Evolutionary conservation across 768 basidiomycete species (phyloP).

Genomic region (Lactarius tabidus): DNA sequence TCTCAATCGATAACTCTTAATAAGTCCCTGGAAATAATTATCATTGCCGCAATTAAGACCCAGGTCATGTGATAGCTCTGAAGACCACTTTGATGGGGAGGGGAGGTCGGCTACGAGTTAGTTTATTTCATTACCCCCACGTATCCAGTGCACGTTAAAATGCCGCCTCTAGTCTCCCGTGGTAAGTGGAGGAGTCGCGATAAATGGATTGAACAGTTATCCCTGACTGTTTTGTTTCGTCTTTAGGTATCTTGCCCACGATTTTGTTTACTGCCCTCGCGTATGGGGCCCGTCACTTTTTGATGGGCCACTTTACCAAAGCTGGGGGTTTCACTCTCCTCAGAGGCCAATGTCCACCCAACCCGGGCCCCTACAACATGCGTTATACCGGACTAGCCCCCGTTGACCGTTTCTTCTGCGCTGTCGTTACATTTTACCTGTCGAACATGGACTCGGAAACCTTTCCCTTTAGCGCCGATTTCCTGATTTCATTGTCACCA

Average conservation of each 20-base stretch:
- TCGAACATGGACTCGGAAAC: constrained; percentile 3
- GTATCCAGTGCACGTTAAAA: neutral
- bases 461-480: constrained; percentile 15
- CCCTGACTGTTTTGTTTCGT: neutral
- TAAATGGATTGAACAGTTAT: neutral
- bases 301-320: constrained; percentile 18
- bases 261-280: constrained; percentile 19
- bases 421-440: constrained; percentile 25
- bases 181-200: constrained; percentile 3
- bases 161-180: constrained; percentile 2
- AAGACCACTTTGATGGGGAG: too few relatives aligned
- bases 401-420: constrained; percentile 12
- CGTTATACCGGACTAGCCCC: constrained; percentile 15
- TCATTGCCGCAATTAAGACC: too few relatives aligned
- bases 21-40: neutral
- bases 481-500: constrained; percentile 9
- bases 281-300: constrained; percentile 10
- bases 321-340: constrained; percentile 16
- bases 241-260: constrained; percentile 13
- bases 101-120: neutral
- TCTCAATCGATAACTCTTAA: neutral
- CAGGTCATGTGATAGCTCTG: neutral
- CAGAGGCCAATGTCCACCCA: constrained; percentile 10
- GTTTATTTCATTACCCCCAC: too few relatives aligned
- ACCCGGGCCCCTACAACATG: constrained; percentile 17